phyloP scores from a whole-genome alignment of 768 basidiomycete genomes.

The Collybia sp. region DNA sequence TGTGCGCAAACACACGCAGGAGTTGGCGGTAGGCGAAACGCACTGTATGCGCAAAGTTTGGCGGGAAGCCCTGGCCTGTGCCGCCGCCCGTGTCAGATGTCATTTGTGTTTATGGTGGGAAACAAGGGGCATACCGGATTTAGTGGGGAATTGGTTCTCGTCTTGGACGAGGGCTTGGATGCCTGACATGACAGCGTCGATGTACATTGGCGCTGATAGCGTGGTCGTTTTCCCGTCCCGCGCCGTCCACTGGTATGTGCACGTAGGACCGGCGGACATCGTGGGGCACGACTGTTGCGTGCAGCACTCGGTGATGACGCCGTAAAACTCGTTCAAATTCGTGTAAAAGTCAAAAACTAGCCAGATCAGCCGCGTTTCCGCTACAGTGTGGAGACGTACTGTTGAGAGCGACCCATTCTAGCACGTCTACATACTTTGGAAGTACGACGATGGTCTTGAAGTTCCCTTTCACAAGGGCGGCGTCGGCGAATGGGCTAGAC shows the following conservation, averaged over 20 bases:
- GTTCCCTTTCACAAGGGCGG: slow-evolving; percentile 94
- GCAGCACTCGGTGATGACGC: slow-evolving; percentile 89
- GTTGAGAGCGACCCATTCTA: slow-evolving; percentile 97
- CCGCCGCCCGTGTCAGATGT: slow-evolving; percentile 2
- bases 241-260: slow-evolving; percentile 91
- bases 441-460: slow-evolving; percentile 98
- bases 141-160: slow-evolving; percentile 92
- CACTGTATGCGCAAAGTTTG: slow-evolving; percentile 81
- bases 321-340: slow-evolving; percentile 96
- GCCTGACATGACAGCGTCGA: slow-evolving; percentile 98
- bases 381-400: slow-evolving; percentile 43
- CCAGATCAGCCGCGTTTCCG: background rate
- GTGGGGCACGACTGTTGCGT: slow-evolving; percentile 86
- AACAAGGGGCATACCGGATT: slow-evolving; percentile 61
- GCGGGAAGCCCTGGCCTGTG: slow-evolving; percentile 81
- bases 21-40: slow-evolving; percentile 97
- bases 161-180: slow-evolving; percentile 93
- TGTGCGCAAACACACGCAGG: slow-evolving; percentile 93
- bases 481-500: slow-evolving; percentile 91
- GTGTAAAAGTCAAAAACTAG: slow-evolving; percentile 96
- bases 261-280: slow-evolving; percentile 90
- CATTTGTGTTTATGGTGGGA: background rate
- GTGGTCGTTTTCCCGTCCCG: slow-evolving; percentile 85
- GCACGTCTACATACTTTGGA: slow-evolving; percentile 92
- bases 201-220: slow-evolving; percentile 91